These are phyloP conservation scores for Jacaranda mimosifolia DNA, from an alignment of 257 asterid species.

Conservation along the genomic window DNA sequence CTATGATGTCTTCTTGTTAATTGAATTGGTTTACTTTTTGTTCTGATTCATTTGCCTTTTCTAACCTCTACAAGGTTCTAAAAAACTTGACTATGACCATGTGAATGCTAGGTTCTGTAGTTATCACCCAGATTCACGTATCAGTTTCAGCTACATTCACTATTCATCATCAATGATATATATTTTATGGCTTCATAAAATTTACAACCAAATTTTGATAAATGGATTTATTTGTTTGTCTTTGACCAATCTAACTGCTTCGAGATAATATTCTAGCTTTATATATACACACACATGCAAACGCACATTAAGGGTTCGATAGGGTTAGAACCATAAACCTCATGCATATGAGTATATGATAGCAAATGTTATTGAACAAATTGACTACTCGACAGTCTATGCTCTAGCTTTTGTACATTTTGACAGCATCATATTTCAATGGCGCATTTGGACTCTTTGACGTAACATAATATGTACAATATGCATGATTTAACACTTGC, in stretches of 20 bases:
- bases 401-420: background rate
- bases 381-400: no score
- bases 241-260: no score
- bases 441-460: background rate
- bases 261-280: no score
- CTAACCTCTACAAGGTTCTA: slow-evolving; percentile 41
- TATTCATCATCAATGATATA: slow-evolving; percentile 25
- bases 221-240: no score
- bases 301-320: no score
- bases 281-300: no score
- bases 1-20: slow-evolving; percentile 51
- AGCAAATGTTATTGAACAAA: no score
- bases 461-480: background rate
- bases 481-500: background rate
- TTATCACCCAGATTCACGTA: slow-evolving; percentile 31
- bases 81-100: slow-evolving; percentile 38
- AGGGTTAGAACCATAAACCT: no score
- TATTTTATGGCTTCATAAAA: background rate
- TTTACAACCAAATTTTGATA: background rate
- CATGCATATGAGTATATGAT: no score
- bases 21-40: slow-evolving; percentile 61
- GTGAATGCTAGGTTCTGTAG: slow-evolving; percentile 26
- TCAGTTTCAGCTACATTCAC: slow-evolving; percentile 20
- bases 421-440: background rate
- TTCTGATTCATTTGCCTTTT: slow-evolving; percentile 75